Evolutionary conservation across 345 rosid genomes (phyloP).

Genomic region (Kernera saxatilis): DNA sequence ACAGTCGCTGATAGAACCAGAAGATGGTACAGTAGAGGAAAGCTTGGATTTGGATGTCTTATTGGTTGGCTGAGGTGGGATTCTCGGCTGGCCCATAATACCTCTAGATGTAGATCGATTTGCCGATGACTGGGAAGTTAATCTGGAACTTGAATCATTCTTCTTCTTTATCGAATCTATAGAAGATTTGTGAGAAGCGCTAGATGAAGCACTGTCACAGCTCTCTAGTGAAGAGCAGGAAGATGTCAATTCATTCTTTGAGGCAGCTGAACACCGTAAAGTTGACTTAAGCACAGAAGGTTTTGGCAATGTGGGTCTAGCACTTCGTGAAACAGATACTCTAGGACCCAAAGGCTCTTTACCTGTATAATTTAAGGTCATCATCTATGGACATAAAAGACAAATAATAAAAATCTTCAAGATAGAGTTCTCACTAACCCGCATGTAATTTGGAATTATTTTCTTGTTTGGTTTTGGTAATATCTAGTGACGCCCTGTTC

Average conservation of each 20-base stretch:
- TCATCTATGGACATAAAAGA: not conserved
- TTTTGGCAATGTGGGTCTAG: conserved; percentile 44
- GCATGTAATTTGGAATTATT: conserved; percentile 36
- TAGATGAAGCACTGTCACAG: conserved; percentile 66
- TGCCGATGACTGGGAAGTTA: conserved; percentile 34
- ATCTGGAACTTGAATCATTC: conserved; percentile 35
- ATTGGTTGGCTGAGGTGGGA: conserved; percentile 36
- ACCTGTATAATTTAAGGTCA: conserved; percentile 39
- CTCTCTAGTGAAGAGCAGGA: conserved; percentile 68
- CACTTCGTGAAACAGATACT: conserved; percentile 31
- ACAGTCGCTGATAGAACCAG: conserved; percentile 77
- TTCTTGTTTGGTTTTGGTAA: conserved; percentile 46
- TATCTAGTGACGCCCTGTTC: conserved; percentile 51
- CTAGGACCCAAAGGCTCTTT: conserved; percentile 38
- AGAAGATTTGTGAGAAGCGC: conserved; percentile 41
- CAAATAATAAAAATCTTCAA: not conserved
- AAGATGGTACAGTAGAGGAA: conserved; percentile 52
- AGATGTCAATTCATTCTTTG: conserved; percentile 49
- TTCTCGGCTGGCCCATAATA: conserved; percentile 36
- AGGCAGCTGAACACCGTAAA: conserved; percentile 37
- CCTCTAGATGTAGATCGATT: conserved; percentile 36
- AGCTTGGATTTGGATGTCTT: conserved; percentile 44
- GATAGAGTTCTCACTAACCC: conserved; percentile 19
- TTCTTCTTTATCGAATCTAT: conserved; percentile 31
- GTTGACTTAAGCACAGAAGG: conserved; percentile 43